phyloP scores from a whole-genome alignment of 257 asterid species.

The Fraxinus anomala region DNA sequence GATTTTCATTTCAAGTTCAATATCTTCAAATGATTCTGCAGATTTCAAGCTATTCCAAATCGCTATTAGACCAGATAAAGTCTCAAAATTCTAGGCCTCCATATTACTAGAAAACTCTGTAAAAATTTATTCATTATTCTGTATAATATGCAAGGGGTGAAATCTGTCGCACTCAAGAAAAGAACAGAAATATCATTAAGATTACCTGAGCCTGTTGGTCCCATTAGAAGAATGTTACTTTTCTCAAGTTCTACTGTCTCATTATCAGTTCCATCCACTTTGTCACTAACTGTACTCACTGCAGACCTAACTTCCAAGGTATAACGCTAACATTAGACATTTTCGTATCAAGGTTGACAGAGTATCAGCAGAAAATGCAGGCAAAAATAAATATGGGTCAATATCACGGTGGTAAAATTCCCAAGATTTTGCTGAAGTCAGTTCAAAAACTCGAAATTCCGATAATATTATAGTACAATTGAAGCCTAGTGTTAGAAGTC shows the following conservation, averaged over 20 bases:
- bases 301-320: slow-evolving; percentile 74
- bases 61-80: neutral
- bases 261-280: slow-evolving; percentile 54
- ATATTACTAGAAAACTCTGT: slow-evolving; percentile 14
- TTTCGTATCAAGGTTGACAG: slow-evolving; percentile 15
- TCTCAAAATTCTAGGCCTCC: neutral
- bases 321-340: slow-evolving; percentile 36
- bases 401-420: neutral
- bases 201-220: slow-evolving; percentile 99
- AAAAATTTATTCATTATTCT: slow-evolving; percentile 13
- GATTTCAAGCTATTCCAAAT: neutral
- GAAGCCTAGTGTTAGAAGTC: neutral
- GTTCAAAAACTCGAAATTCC: slow-evolving; percentile 9
- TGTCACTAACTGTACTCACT: slow-evolving; percentile 55
- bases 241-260: slow-evolving; percentile 94
- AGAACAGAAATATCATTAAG: slow-evolving; percentile 31
- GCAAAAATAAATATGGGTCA: neutral
- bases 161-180: slow-evolving; percentile 3
- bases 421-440: slow-evolving; percentile 5
- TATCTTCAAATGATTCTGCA: neutral
- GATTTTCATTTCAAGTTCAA: neutral
- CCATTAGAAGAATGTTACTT: slow-evolving; percentile 97
- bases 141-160: slow-evolving; percentile 6
- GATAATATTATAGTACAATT: slow-evolving; percentile 2
- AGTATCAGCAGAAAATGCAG: neutral